A percentile compares a stretch with the other conserved stretches of the same genome.
phyloP scores from a whole-genome alignment of 768 basidiomycete genomes.

The Lactarius hatsudake region DNA sequence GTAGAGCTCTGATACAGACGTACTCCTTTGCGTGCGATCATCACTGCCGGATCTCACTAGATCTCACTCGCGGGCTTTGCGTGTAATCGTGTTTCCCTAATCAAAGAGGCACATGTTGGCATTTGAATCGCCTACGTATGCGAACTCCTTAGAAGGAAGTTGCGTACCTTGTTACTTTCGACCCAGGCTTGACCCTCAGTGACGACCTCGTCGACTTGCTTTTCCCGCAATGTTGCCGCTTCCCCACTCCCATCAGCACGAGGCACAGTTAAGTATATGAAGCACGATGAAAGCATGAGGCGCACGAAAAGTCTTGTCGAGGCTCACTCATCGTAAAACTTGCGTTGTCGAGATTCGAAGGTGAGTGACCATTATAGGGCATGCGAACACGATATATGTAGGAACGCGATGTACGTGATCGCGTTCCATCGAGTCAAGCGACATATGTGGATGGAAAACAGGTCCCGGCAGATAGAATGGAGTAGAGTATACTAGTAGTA shows the following conservation, averaged over 20 bases:
- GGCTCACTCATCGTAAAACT: slow-evolving; percentile 9
- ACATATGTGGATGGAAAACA: too few relatives aligned
- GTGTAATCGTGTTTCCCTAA: slow-evolving; percentile 43
- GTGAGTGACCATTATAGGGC: too few relatives aligned
- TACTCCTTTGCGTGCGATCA: slow-evolving; percentile 45
- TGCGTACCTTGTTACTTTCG: slow-evolving; percentile 43
- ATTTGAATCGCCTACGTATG: neutral
- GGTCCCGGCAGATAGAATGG: too few relatives aligned
- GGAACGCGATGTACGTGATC: slow-evolving; percentile 3
- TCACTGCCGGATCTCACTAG: slow-evolving; percentile 48
- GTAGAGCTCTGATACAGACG: slow-evolving; percentile 27
- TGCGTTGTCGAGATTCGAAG: too few relatives aligned
- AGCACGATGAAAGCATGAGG: neutral
- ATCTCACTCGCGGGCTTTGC: slow-evolving; percentile 37
- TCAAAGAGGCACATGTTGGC: neutral
- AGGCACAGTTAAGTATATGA: neutral
- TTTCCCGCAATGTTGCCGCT: slow-evolving; percentile 13
- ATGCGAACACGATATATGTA: too few relatives aligned
- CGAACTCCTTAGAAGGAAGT: neutral
- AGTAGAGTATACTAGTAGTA: too few relatives aligned
- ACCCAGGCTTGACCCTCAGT: slow-evolving; percentile 44
- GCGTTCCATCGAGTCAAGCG: neutral
- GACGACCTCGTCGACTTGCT: slow-evolving; percentile 34
- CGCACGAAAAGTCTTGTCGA: slow-evolving; percentile 14
- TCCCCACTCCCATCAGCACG: slow-evolving; percentile 15